A percentile compares a stretch with the other conserved stretches of the same genome.
These are phyloP conservation scores for Petunia hybrid DNA, from an alignment of 305 asterid species.

Conservation along the genomic window DNA sequence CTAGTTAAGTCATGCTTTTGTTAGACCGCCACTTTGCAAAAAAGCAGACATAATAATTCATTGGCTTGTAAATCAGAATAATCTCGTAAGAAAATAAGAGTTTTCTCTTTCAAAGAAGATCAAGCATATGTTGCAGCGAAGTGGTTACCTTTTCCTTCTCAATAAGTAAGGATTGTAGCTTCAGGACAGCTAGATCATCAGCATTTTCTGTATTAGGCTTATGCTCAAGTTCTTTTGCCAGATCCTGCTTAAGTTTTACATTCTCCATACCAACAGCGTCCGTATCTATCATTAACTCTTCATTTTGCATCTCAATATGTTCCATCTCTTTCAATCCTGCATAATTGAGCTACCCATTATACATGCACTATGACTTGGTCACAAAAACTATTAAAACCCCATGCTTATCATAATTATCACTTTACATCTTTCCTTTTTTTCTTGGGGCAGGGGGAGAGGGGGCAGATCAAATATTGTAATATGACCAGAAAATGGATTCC, in stretches of 20 bases:
- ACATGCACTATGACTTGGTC: too few species aligned
- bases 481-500: too few species aligned
- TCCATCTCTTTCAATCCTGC: slow-evolving; percentile 28
- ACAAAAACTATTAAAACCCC: too few species aligned
- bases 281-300: slow-evolving; percentile 21
- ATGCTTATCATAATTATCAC: too few species aligned
- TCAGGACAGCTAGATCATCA: slow-evolving; percentile 12
- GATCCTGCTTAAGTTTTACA: slow-evolving; percentile 24
- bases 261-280: slow-evolving; percentile 32
- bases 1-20: too few species aligned
- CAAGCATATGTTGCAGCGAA: slow-evolving; percentile 11
- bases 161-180: slow-evolving; percentile 21
- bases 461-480: too few species aligned
- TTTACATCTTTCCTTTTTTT: too few species aligned
- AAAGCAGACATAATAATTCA: too few species aligned
- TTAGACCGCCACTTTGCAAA: too few species aligned
- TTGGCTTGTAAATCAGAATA: too few species aligned
- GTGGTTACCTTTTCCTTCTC: slow-evolving; percentile 38
- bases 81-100: too few species aligned
- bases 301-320: slow-evolving; percentile 18
- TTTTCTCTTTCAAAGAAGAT: neutral
- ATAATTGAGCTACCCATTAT: neutral
- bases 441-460: too few species aligned
- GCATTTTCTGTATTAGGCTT: slow-evolving; percentile 27
- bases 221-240: slow-evolving; percentile 30